These are phyloP conservation scores for Ceriops tagal DNA, from an alignment of 345 rosid genomes.

Conservation along the genomic window DNA sequence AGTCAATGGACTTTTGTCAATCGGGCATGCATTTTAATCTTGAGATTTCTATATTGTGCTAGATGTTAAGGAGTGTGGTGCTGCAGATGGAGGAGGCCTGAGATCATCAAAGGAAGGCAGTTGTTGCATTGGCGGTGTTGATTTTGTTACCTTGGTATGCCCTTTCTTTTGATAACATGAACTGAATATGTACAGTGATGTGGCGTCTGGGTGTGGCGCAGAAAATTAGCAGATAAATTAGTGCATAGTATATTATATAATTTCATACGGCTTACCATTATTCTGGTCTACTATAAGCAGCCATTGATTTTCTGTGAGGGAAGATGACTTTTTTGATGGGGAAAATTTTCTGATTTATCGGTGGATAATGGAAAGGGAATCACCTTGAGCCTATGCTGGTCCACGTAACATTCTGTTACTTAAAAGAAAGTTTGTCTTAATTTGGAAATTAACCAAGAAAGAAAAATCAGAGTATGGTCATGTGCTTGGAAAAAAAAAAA, in stretches of 20 bases:
- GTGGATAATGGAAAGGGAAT: too few species aligned
- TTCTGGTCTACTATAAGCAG: too few species aligned
- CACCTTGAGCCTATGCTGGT: too few species aligned
- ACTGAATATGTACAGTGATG: not conserved
- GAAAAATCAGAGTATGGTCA: too few species aligned
- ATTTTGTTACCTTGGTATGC: slow-evolving; percentile 77
- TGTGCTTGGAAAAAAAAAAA: too few species aligned
- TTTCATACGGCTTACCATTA: not conserved
- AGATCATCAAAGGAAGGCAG: slow-evolving; percentile 29
- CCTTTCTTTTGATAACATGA: not conserved
- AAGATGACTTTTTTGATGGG: too few species aligned
- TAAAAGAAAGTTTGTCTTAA: too few species aligned
- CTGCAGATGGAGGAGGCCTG: slow-evolving; percentile 5
- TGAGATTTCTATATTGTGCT: slow-evolving; percentile 7
- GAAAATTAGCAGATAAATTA: not conserved
- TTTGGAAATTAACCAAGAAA: too few species aligned
- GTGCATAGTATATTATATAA: not conserved
- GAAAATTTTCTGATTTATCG: too few species aligned
- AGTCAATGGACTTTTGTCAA: not conserved
- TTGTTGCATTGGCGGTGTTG: slow-evolving; percentile 68
- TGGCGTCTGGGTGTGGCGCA: not conserved
- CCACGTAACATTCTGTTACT: too few species aligned
- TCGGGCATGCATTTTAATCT: not conserved
- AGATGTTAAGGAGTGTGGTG: slow-evolving; percentile 29
- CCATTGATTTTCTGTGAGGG: too few species aligned